Evolutionary conservation across 2,329 filamentous ascomycete genomes (phyloP).

Genomic region (Blastomyces emzantsi): DNA sequence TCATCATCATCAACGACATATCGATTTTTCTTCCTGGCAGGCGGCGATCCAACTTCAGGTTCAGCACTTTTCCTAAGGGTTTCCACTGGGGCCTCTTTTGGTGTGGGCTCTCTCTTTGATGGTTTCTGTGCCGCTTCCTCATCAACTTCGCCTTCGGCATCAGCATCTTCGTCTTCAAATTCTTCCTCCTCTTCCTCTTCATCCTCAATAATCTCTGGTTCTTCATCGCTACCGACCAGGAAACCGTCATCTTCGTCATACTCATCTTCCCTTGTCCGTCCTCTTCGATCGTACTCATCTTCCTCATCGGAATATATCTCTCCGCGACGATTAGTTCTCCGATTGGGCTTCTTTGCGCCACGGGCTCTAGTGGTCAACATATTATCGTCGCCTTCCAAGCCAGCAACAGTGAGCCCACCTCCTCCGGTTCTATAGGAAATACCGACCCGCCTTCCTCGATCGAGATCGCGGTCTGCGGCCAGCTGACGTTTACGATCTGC

Average conservation of each 20-base stretch:
- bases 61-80: conserved; percentile 16
- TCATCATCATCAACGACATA: conserved; percentile 43
- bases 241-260: conserved; percentile 79
- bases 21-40: conserved; percentile 38
- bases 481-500: conserved; percentile 47
- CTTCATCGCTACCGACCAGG: conserved; percentile 47
- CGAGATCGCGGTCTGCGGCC: conserved; percentile 46
- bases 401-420: conserved; percentile 46
- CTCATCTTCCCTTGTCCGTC: conserved; percentile 59
- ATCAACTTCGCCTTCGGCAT: conserved; percentile 38
- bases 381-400: conserved; percentile 51
- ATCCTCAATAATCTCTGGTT: conserved; percentile 38
- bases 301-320: conserved; percentile 44
- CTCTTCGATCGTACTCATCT: conserved; percentile 38
- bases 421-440: conserved; percentile 38
- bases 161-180: conserved; percentile 35
- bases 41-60: conserved; percentile 24
- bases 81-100: conserved; percentile 17
- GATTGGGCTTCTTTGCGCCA: conserved; percentile 25
- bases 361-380: conserved; percentile 36
- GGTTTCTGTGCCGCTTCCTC: conserved; percentile 24
- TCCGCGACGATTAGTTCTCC: conserved; percentile 37
- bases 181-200: conserved; percentile 37
- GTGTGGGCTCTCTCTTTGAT: conserved; percentile 18
- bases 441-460: conserved; percentile 44